Conservation (phyloP, 108 stramenopile species). For the Fistulifera solaris region DNA sequence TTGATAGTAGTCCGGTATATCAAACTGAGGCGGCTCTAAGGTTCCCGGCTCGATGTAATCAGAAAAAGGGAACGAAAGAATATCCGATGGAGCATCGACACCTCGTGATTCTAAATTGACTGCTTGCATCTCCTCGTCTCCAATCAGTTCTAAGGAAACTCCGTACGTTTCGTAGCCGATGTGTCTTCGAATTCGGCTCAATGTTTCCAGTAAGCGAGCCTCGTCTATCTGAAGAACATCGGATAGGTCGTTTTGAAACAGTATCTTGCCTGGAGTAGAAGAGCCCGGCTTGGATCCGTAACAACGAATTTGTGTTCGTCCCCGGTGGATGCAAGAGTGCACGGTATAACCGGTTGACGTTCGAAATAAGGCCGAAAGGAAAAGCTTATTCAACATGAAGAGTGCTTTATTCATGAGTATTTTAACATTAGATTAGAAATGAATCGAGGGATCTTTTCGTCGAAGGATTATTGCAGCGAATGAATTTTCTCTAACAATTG, state of each 20-base stretch:
- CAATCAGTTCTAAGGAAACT: slow-evolving; percentile 45
- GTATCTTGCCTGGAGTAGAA: slow-evolving; percentile 25
- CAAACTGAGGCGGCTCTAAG: slow-evolving; percentile 54
- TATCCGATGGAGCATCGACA: slow-evolving; percentile 66
- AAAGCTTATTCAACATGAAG: not conserved
- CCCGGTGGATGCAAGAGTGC: too few species aligned
- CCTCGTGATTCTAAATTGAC: slow-evolving; percentile 61
- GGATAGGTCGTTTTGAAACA: slow-evolving; percentile 35
- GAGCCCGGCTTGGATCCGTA: slow-evolving; percentile 21
- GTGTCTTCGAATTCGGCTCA: slow-evolving; percentile 32
- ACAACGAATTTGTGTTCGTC: too few species aligned
- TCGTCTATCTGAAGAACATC: slow-evolving; percentile 29
- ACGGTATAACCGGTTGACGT: slow-evolving; percentile 8
- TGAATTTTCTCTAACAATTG: too few species aligned
- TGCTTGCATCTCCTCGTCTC: slow-evolving; percentile 67
- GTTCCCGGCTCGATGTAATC: slow-evolving; percentile 43
- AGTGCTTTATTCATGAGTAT: too few species aligned
- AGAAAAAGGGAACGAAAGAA: slow-evolving; percentile 79
- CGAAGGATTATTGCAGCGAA: too few species aligned
- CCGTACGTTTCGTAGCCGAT: slow-evolving; percentile 69
- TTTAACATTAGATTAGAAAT: too few species aligned
- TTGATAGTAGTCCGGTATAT: slow-evolving; percentile 67
- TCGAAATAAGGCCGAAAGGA: not conserved
- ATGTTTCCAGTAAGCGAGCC: slow-evolving; percentile 22
- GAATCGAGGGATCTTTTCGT: too few species aligned